phyloP scores from a whole-genome alignment of 768 basidiomycete genomes.

The Glaciozyma martinii region DNA sequence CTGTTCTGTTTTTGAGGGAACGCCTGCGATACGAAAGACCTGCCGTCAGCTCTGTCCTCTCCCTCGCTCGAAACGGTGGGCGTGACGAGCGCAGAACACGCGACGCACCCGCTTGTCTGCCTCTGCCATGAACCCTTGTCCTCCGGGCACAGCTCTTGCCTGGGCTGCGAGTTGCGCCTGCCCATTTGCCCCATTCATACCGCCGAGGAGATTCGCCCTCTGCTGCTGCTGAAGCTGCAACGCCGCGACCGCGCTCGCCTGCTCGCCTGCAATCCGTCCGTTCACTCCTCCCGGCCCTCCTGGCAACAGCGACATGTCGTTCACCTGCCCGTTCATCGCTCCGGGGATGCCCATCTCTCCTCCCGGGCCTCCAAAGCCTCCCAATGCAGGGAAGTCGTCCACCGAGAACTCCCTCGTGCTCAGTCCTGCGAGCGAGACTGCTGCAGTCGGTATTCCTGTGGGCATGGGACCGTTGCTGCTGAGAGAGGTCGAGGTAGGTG shows the following conservation, averaged over 20 bases:
- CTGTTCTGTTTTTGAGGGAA: background rate
- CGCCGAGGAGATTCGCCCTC: constrained; percentile 25
- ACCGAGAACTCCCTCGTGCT: constrained; percentile 3
- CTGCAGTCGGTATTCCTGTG: constrained; percentile 46
- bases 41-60: background rate
- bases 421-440: constrained; percentile 48
- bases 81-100: background rate
- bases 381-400: constrained; percentile 31
- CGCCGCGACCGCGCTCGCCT: constrained; percentile 30
- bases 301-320: constrained; percentile 15
- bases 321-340: background rate
- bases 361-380: constrained; percentile 6
- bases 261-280: constrained; percentile 12
- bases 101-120: constrained; percentile 16
- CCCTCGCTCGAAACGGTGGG: background rate
- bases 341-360: background rate
- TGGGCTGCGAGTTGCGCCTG: background rate
- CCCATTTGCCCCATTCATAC: constrained; percentile 22
- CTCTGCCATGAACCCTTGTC: background rate
- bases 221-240: constrained; percentile 28
- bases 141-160: background rate
- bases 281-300: background rate
- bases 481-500: constrained; percentile 38
- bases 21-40: background rate
- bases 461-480: constrained; percentile 50